Base-by-base conservation (phyloP, 495 filamentous ascomycete species). In the Stereocaulon alpinum region DNA sequence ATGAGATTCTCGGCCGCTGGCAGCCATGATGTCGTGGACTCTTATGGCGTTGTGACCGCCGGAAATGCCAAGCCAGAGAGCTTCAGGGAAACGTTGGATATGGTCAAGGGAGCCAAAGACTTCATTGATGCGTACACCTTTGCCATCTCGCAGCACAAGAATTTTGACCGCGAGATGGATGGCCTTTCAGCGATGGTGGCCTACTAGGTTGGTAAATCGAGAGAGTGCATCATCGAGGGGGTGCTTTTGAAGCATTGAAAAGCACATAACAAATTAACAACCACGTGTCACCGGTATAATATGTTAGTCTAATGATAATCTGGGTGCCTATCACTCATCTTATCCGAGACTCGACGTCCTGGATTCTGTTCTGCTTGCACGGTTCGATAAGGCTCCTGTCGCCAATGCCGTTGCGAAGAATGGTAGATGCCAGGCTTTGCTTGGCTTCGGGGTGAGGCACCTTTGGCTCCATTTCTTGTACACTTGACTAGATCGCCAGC, bases 41-140 rank as follows among this genome's bases (percentile, higher is more conserved):
- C 77, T 49, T 91, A 87, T 68, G 85, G 84, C n/a, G 80, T 89
- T 1, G 81, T 90, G 0, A 84, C 80, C 0, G 80, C 88, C 50
- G 70, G 67, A 18, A 65, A 75, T 41, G 68, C 75, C 29, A 71
- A 72, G 60, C 73, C 80, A 0, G 77, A 80, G 37, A 79, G 76
- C 60, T 76, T 87, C 58, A 75, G 69, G 52, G 79, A 85, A 63
- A 74, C 70, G 3, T 63, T 82, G 6, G 70, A 78, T 55, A 79
- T 88, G 62, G 74, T 76, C 43, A 84, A 84, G 70, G 81, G 84
- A 15, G 76, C 82, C 3, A 78, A 75, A 61, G 80, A 78, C 17
- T 82, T 92, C 61, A 64, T 86, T 59, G 80, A 84, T 73, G 82
- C 77, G 71, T 89, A 81, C 66, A 72, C 78, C 53, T 86, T 78